A percentile compares a stretch with the other conserved stretches of the same genome.
These are phyloP conservation scores for Botryosphaeria dothidea DNA, from an alignment of 2,329 filamentous ascomycete species.

Conservation along the genomic window DNA sequence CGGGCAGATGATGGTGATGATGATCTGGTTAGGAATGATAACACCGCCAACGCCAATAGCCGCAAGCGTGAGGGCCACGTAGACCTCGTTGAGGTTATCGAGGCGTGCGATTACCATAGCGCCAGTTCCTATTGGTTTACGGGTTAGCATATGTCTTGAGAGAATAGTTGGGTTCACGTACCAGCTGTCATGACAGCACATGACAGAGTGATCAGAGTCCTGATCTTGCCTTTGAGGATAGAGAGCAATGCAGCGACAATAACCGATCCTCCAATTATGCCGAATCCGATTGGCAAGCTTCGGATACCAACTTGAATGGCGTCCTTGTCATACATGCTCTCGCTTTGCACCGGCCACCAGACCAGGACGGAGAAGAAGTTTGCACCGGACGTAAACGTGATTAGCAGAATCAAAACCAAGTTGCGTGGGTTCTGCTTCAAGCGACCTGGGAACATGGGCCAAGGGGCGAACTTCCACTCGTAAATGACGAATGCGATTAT, in stretches of 20 bases:
- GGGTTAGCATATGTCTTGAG: background rate
- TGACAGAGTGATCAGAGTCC: constrained; percentile 60
- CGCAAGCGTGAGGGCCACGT: constrained; percentile 61
- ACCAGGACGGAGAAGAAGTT: constrained; percentile 37
- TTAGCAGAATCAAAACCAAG: constrained; percentile 34
- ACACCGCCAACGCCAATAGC: constrained; percentile 68
- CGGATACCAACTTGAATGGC: constrained; percentile 65
- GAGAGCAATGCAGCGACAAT: constrained; percentile 61
- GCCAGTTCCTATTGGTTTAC: constrained; percentile 48
- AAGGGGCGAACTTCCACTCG: constrained; percentile 40
- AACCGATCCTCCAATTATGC: constrained; percentile 62
- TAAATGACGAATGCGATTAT: constrained; percentile 55
- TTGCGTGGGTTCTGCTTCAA: constrained; percentile 34
- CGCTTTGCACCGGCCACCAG: constrained; percentile 37
- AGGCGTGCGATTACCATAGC: constrained; percentile 52
- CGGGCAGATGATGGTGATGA: constrained; percentile 69
- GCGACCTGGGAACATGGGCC: constrained; percentile 47
- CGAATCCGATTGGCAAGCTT: constrained; percentile 64
- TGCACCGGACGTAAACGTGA: constrained; percentile 36
- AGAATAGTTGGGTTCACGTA: background rate
- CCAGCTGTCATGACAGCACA: constrained; percentile 66
- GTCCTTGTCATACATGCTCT: constrained; percentile 52
- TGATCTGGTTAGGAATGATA: constrained; percentile 67
- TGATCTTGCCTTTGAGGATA: constrained; percentile 59
- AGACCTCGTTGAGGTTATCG: constrained; percentile 57